Evolutionary conservation across 352 stramenopile species (phyloP), one percentile per base, ranked within the genome.

Genomic region (Phytophthora uliginosa): DNA sequence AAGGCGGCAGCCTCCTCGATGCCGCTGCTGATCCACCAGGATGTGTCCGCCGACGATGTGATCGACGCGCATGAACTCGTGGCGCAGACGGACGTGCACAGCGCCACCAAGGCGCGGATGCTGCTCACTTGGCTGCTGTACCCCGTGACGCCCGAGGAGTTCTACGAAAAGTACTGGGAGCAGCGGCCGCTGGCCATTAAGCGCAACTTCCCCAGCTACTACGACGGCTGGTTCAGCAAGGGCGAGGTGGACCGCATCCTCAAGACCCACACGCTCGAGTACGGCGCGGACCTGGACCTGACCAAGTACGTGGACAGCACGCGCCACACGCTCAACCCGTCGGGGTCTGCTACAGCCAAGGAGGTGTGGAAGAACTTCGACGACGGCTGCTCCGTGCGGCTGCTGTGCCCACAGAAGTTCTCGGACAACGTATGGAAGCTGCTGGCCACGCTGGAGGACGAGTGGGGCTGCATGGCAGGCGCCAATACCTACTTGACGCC

Each of bases 401-500:
- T 99, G 3, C 72, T 98, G 22, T 98, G 95, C 77, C 96, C 97
- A n/a, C 96, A 99, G 69, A 96, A 98, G 73, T 97, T 98, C 63
- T 91, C 77, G 13, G 84, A 94, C 55, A 36, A 76, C 31, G 78
- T 97, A 12, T 98, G 96, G 85, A 85, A 95, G 47, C 76, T 99
- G 59, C 77, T 99, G n/a, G 95, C 92, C 15, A 90, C 92, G n/a
- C 78, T 99, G 6, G 97, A 99, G 78, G 83, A 85, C 51, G 92
- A 98, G 79, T 99, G 95, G 70, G 92, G 92, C 57, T 98, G 93
- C 63, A 98, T 98, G 91, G 94, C 97, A 12, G 97, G 97, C 63
- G 86, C 92, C 26, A 99, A 99, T 78, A 91, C 92, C 15, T 99
- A 99, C 77, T 78, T 99, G 36, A 99, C 97, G 9, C 95, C 96